Conservation (phyloP, 768 basidiomycete genomes). For the Naganishia kalamii region DNA sequence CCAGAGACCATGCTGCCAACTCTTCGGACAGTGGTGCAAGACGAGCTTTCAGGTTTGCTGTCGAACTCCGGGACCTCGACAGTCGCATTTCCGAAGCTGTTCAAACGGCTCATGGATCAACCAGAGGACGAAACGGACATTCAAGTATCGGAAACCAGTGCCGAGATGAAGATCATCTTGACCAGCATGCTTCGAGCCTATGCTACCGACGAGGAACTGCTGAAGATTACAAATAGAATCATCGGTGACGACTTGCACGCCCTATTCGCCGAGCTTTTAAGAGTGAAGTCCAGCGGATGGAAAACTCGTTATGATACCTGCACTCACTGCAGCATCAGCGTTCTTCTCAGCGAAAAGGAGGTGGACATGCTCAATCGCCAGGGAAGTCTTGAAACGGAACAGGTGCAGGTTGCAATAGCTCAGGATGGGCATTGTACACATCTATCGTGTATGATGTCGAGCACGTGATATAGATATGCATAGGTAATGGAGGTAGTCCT, state of each 20-base stretch:
- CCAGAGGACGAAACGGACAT: constrained; percentile 50
- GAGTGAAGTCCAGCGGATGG: constrained; percentile 41
- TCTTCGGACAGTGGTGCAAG: constrained; percentile 70
- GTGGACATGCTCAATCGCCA: neutral
- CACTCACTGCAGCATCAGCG: neutral
- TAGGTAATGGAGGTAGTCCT: neutral
- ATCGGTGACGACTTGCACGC: constrained; percentile 76
- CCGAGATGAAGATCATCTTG: constrained; percentile 83
- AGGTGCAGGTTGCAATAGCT: neutral
- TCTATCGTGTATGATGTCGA: neutral
- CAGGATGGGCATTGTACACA: constrained; percentile 3
- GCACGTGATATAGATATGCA: neutral
- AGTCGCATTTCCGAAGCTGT: constrained; percentile 83
- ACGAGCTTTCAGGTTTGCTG: constrained; percentile 74
- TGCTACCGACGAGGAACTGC: constrained; percentile 81
- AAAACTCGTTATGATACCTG: constrained; percentile 13
- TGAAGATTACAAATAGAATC: constrained; percentile 73
- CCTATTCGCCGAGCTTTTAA: constrained; percentile 56
- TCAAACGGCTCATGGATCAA: constrained; percentile 82
- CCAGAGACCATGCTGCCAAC: constrained; percentile 33
- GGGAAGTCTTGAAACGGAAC: neutral
- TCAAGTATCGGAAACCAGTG: constrained; percentile 52
- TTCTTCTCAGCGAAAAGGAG: constrained; percentile 1
- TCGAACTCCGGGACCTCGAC: constrained; percentile 71
- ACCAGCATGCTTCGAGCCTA: constrained; percentile 95